Evolutionary conservation across 2,329 filamentous ascomycete species (phyloP).

Genomic region (Pestalotiopsis sp.): DNA sequence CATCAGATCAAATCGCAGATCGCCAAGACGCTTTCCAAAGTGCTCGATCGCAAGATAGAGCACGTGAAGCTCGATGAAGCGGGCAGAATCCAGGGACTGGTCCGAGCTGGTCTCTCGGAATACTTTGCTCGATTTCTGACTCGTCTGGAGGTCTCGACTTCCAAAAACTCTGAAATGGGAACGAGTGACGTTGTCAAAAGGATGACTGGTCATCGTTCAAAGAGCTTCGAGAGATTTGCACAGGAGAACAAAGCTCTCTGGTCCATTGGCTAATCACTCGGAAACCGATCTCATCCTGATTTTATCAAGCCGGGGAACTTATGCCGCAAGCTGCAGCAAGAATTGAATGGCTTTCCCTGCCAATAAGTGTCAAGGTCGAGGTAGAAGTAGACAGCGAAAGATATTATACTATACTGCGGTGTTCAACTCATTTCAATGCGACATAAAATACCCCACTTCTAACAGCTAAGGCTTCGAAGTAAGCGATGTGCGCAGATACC

Average conservation of each 20-base stretch:
- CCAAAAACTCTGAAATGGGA: slow-evolving; percentile 17
- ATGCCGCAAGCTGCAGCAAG: too few relatives aligned
- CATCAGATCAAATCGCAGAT: slow-evolving; percentile 11
- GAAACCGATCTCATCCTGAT: too few relatives aligned
- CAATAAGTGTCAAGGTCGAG: too few relatives aligned
- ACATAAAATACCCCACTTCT: too few relatives aligned
- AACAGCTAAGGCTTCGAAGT: too few relatives aligned
- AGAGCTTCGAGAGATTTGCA: slow-evolving; percentile 15
- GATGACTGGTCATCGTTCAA: slow-evolving; percentile 18
- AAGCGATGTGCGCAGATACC: too few relatives aligned
- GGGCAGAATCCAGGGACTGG: slow-evolving; percentile 14
- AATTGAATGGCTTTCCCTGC: too few relatives aligned
- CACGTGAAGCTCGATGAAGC: slow-evolving; percentile 22
- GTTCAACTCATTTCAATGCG: too few relatives aligned
- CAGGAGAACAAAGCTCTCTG: background rate
- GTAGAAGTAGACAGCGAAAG: too few relatives aligned
- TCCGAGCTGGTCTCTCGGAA: slow-evolving; percentile 16
- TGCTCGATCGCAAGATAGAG: slow-evolving; percentile 21
- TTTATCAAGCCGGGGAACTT: too few relatives aligned
- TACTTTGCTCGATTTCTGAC: slow-evolving; percentile 20
- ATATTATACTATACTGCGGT: too few relatives aligned
- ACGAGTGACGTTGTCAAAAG: slow-evolving; percentile 17
- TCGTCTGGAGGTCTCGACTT: slow-evolving; percentile 17
- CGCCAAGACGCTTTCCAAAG: slow-evolving; percentile 20
- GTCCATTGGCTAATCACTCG: background rate